Evolutionary conservation across 495 filamentous ascomycete genomes (phyloP).

Genomic region (Jackrogersella multiformis): DNA sequence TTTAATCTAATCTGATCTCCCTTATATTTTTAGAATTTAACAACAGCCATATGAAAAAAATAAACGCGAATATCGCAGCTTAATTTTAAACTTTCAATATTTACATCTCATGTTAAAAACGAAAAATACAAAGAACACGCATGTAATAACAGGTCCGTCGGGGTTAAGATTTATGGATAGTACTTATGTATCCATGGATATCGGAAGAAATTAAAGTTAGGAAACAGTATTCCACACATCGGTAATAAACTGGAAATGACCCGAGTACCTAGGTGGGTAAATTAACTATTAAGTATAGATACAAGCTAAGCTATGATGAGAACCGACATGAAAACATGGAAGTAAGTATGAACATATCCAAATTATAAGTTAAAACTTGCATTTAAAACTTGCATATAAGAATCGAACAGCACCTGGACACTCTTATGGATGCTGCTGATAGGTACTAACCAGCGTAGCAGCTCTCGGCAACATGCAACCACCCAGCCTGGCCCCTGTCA

Average conservation of each 20-base stretch:
- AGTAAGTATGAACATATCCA: too few relatives aligned
- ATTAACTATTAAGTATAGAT: too few relatives aligned
- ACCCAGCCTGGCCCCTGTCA: constrained; percentile 36
- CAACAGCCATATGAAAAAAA: too few relatives aligned
- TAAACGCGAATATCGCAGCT: too few relatives aligned
- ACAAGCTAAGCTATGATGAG: too few relatives aligned
- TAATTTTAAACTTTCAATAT: background rate
- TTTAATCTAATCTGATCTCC: constrained; percentile 23
- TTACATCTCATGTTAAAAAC: background rate
- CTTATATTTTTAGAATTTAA: background rate
- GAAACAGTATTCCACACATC: background rate
- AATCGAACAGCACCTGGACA: constrained; percentile 5
- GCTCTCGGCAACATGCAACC: constrained; percentile 39
- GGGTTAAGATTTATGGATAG: background rate
- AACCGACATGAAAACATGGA: too few relatives aligned
- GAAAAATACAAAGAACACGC: too few relatives aligned
- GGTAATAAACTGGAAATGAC: constrained; percentile 33
- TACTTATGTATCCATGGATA: background rate
- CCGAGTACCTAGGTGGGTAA: background rate
- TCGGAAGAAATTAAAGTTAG: background rate
- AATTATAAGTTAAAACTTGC: too few relatives aligned
- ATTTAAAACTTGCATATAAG: background rate
- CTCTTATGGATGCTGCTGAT: too few relatives aligned
- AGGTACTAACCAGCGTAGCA: too few relatives aligned
- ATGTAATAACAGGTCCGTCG: too few relatives aligned